Evolutionary conservation across 108 stramenopile species (phyloP).

Genomic region (Discostella stelligeroides): DNA sequence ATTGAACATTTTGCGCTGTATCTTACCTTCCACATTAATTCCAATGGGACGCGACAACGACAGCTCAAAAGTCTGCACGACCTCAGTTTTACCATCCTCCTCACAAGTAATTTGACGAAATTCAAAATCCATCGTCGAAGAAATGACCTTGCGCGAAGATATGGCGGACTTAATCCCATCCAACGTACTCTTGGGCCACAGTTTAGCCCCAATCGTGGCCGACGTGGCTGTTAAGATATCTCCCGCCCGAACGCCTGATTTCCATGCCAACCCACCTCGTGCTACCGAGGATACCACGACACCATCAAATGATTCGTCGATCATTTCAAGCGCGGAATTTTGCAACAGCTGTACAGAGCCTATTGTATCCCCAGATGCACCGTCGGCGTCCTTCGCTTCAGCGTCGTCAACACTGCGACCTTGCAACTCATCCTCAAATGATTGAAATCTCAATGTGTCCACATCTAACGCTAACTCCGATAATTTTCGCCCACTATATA

Average conservation of each 20-base stretch:
- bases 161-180: slow-evolving; percentile 81
- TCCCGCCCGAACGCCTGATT: slow-evolving; percentile 72
- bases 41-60: slow-evolving; percentile 75
- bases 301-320: slow-evolving; percentile 57
- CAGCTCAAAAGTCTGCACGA: slow-evolving; percentile 59
- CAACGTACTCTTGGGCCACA: slow-evolving; percentile 83
- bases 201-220: slow-evolving; percentile 70
- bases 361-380: slow-evolving; percentile 8
- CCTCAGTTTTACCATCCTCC: slow-evolving; percentile 10
- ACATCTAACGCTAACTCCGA: slow-evolving; percentile 59
- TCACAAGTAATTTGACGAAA: slow-evolving; percentile 51
- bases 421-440: slow-evolving; percentile 50
- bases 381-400: neutral
- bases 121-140: slow-evolving; percentile 55
- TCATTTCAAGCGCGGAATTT: slow-evolving; percentile 42
- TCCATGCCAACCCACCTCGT: slow-evolving; percentile 62
- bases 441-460: slow-evolving; percentile 61
- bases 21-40: slow-evolving; percentile 73
- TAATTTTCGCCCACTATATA: slow-evolving; percentile 56
- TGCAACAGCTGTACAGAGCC: slow-evolving; percentile 47
- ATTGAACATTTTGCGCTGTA: neutral
- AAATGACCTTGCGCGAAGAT: slow-evolving; percentile 61
- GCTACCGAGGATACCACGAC: slow-evolving; percentile 68
- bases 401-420: slow-evolving; percentile 29
- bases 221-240: slow-evolving; percentile 67